Evolutionary conservation across 2,329 filamentous ascomycete species (phyloP).

Genomic region (Pezicula neosporulosa): DNA sequence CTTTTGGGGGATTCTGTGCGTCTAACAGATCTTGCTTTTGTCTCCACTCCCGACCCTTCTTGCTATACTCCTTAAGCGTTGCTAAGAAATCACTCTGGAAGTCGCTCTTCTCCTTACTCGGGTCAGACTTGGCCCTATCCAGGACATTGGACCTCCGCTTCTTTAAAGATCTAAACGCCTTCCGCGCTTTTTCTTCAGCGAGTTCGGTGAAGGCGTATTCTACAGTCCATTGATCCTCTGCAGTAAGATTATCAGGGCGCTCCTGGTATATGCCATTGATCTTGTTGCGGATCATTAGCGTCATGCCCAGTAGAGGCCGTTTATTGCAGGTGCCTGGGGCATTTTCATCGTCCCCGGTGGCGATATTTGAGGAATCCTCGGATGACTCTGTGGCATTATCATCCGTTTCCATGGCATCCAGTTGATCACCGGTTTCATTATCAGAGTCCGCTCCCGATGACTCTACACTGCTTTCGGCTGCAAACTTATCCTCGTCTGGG

Average conservation of each 20-base stretch:
- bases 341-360: background rate
- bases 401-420: background rate
- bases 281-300: constrained; percentile 67
- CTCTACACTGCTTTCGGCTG: constrained; percentile 3
- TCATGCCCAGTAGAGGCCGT: constrained; percentile 42
- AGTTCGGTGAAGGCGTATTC: constrained; percentile 75
- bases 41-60: constrained; percentile 56
- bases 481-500: background rate
- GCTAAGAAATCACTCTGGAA: no score
- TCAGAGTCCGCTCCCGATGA: constrained; percentile 18
- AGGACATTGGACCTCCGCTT: constrained; percentile 46
- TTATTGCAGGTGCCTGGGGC: background rate
- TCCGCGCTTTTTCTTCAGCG: constrained; percentile 34
- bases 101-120: no score
- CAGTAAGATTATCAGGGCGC: constrained; percentile 51
- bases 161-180: constrained; percentile 54
- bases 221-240: constrained; percentile 61
- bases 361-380: no score
- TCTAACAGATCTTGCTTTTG: constrained; percentile 49
- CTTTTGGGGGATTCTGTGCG: constrained; percentile 39
- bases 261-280: constrained; percentile 63
- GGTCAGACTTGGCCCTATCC: constrained; percentile 25
- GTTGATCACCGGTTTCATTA: constrained; percentile 7
- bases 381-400: no score
- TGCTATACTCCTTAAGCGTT: no score